A percentile compares a stretch with the other conserved stretches of the same genome.
phyloP scores from a whole-genome alignment of 1,139 yeast species.

The Casaregolazyma lundiana region DNA sequence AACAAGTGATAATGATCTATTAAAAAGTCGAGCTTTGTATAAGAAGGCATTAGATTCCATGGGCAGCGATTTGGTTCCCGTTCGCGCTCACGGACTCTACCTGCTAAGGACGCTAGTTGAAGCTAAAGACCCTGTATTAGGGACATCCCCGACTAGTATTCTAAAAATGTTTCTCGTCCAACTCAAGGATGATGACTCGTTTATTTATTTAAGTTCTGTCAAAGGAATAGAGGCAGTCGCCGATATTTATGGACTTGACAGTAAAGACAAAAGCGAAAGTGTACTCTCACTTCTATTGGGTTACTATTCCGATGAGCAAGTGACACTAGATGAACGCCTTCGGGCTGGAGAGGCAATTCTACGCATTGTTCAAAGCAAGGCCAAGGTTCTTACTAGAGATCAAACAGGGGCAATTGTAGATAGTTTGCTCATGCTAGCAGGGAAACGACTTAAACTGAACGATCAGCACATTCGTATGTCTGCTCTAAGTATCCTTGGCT shows the following conservation, averaged over 20 bases:
- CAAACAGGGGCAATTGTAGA: constrained; percentile 35
- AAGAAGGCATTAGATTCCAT: constrained; percentile 58
- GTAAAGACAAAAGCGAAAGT: constrained; percentile 11
- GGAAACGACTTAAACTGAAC: constrained; percentile 31
- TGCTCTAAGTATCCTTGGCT: constrained; percentile 74
- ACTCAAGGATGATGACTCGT: constrained; percentile 77
- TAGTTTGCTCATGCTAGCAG: constrained; percentile 39
- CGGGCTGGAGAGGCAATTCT: constrained; percentile 77
- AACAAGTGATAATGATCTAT: constrained; percentile 9
- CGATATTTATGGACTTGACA: constrained; percentile 37
- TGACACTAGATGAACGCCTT: constrained; percentile 56
- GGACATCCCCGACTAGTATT: constrained; percentile 38
- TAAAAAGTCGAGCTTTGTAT: constrained; percentile 26
- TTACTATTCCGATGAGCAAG: constrained; percentile 39
- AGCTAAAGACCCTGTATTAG: constrained; percentile 46
- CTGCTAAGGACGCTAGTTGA: constrained; percentile 57
- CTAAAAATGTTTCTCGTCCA: constrained; percentile 60
- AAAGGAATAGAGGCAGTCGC: constrained; percentile 66
- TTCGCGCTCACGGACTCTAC: constrained; percentile 80
- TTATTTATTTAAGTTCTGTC: constrained; percentile 75
- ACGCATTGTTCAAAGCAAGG: constrained; percentile 50
- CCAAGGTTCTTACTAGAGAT: constrained; percentile 45
- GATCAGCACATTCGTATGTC: constrained; percentile 77
- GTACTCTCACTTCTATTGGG: constrained; percentile 41
- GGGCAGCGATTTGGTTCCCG: constrained; percentile 76